These are phyloP conservation scores for Rhizopus sp. DNA, from an alignment of 371 early-diverging fungal genomes.

Conservation along the genomic window DNA sequence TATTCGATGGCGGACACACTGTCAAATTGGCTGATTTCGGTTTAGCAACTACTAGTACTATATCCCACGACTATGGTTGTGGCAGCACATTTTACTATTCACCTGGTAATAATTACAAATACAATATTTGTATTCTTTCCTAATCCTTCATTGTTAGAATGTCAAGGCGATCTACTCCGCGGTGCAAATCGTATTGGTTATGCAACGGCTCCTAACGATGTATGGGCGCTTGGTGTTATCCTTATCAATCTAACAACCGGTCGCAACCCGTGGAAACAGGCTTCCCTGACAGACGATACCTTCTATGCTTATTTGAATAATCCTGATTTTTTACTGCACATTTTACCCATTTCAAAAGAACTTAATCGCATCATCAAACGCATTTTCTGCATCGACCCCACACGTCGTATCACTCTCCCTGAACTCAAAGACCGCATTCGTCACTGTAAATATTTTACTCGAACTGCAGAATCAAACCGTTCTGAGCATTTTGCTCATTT, in stretches of 20 bases:
- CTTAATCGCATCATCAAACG: slow-evolving; percentile 73
- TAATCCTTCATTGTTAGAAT: slow-evolving; percentile 54
- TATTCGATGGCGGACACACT: slow-evolving; percentile 46
- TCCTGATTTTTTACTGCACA: slow-evolving; percentile 65
- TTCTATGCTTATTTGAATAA: slow-evolving; percentile 67
- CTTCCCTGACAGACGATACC: slow-evolving; percentile 69
- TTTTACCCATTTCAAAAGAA: slow-evolving; percentile 70
- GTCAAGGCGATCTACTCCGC: slow-evolving; percentile 64
- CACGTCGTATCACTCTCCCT: slow-evolving; percentile 63
- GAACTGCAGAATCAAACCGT: slow-evolving; percentile 36
- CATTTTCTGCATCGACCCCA: slow-evolving; percentile 73
- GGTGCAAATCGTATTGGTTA: slow-evolving; percentile 52
- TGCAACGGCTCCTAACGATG: slow-evolving; percentile 78
- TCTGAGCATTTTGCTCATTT: slow-evolving; percentile 12
- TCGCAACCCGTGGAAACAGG: slow-evolving; percentile 83
- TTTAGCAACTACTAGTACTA: slow-evolving; percentile 74
- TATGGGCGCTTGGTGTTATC: slow-evolving; percentile 88
- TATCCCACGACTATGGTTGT: slow-evolving; percentile 84
- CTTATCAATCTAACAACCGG: slow-evolving; percentile 77
- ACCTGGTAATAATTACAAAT: slow-evolving; percentile 59
- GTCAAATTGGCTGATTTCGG: slow-evolving; percentile 95
- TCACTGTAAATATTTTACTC: slow-evolving; percentile 61
- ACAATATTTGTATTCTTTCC: slow-evolving; percentile 4
- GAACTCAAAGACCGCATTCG: slow-evolving; percentile 64
- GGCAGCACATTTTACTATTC: slow-evolving; percentile 93